These are phyloP conservation scores for Spergularia azorica DNA, from an alignment of 179 eudicot genomes.

Conservation along the genomic window DNA sequence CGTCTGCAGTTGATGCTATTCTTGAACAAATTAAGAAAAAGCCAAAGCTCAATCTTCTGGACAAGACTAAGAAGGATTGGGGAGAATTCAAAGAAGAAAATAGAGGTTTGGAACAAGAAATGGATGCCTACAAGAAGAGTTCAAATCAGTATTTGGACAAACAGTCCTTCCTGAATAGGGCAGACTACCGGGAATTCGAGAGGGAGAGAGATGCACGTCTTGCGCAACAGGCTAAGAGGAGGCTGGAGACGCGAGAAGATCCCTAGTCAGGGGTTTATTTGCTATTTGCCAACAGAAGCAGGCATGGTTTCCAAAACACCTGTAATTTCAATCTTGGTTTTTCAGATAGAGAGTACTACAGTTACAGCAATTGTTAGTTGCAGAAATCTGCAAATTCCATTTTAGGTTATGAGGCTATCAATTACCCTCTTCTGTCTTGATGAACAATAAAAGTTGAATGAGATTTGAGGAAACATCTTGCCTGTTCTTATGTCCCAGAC, in stretches of 20 bases:
- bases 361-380: neutral
- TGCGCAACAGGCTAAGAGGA: conserved; percentile 73
- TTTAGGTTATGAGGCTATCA: neutral
- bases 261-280: conserved; percentile 24
- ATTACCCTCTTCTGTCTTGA: neutral
- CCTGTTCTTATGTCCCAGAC: neutral
- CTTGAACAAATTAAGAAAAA: conserved; percentile 94
- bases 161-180: conserved; percentile 73
- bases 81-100: conserved; percentile 90
- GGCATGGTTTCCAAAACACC: too few species aligned
- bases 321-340: too few species aligned
- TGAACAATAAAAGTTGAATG: neutral
- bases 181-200: conserved; percentile 87
- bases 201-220: conserved; percentile 88
- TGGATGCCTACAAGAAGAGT: conserved; percentile 92
- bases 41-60: conserved; percentile 86
- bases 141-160: conserved; percentile 89
- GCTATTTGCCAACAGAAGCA: too few species aligned
- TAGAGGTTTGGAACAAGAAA: conserved; percentile 77
- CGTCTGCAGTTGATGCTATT: conserved; percentile 83
- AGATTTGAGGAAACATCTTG: neutral
- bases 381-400: too few species aligned
- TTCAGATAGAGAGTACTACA: neutral
- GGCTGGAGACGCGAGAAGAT: conserved; percentile 66
- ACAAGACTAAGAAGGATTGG: conserved; percentile 98